phyloP scores from a whole-genome alignment of 2,329 filamentous ascomycete species.

The Ophiobolus disseminans region DNA sequence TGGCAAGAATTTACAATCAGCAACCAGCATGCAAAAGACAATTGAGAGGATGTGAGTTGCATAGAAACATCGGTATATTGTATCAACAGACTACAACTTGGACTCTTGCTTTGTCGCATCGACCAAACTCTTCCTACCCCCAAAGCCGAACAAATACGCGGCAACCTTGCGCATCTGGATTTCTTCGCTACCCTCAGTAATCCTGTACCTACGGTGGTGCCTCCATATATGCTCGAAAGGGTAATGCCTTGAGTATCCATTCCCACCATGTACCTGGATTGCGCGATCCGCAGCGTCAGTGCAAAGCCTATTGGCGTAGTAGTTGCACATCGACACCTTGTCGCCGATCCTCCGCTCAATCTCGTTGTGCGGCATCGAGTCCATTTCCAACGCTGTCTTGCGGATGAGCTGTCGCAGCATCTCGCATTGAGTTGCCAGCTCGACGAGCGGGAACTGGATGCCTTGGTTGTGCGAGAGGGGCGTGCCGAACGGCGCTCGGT shows the following conservation, averaged over 20 bases:
- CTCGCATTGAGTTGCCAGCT: constrained; percentile 66
- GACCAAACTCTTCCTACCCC: constrained; percentile 52
- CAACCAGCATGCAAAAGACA: not conserved
- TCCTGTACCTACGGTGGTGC: constrained; percentile 68
- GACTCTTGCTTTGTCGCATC: constrained; percentile 41
- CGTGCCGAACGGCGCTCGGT: constrained; percentile 63
- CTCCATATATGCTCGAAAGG: constrained; percentile 72
- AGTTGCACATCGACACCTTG: constrained; percentile 71
- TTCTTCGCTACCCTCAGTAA: constrained; percentile 70
- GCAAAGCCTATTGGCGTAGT: constrained; percentile 67
- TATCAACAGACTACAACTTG: constrained; percentile 32
- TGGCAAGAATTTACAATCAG: constrained; percentile 6
- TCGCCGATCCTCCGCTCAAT: constrained; percentile 67
- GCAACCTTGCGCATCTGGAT: constrained; percentile 72
- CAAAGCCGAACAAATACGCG: constrained; percentile 64
- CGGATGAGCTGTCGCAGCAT: constrained; percentile 68
- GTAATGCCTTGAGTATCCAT: constrained; percentile 65
- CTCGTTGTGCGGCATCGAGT: constrained; percentile 59
- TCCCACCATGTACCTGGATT: constrained; percentile 68
- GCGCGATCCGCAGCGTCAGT: constrained; percentile 67
- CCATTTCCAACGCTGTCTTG: constrained; percentile 69
- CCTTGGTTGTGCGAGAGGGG: constrained; percentile 66
- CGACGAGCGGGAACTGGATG: constrained; percentile 70
- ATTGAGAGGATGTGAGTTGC: not conserved
- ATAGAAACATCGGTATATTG: not conserved